A percentile compares a stretch with the other conserved stretches of the same genome.
Conservation (phyloP, 2,329 filamentous ascomycete genomes). For the Botrytis elliptica region DNA sequence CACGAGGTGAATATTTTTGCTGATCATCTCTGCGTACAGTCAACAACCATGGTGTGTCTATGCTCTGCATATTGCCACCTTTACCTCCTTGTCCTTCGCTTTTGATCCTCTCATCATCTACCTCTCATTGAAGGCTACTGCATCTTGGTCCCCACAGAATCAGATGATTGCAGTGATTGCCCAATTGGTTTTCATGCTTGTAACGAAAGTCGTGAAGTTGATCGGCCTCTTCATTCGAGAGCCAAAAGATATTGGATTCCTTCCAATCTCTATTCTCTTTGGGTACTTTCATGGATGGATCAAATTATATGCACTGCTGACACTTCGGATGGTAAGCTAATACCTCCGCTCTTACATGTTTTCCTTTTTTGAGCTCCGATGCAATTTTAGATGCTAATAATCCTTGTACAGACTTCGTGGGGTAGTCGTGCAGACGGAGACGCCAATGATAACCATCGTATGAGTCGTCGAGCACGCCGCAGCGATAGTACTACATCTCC, state of each 20-base stretch:
- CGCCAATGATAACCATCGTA: constrained; percentile 70
- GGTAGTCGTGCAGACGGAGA: constrained; percentile 91
- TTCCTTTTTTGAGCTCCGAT: neutral
- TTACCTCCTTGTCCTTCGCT: constrained; percentile 81
- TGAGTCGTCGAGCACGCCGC: constrained; percentile 37
- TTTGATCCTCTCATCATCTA: constrained; percentile 73
- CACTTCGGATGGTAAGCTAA: constrained; percentile 68
- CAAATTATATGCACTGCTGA: constrained; percentile 84
- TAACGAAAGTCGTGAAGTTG: constrained; percentile 89
- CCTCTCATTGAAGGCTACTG: constrained; percentile 67
- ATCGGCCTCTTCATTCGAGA: constrained; percentile 82
- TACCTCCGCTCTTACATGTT: constrained; percentile 12
- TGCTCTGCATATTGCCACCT: constrained; percentile 86
- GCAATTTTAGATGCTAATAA: constrained; percentile 28
- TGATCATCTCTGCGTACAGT: constrained; percentile 47
- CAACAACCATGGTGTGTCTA: constrained; percentile 93
- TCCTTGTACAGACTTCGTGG: constrained; percentile 74
- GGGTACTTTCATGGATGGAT: constrained; percentile 91
- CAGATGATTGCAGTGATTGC: constrained; percentile 58
- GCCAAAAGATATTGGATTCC: constrained; percentile 74
- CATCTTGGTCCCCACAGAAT: constrained; percentile 54
- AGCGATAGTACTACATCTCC: constrained; percentile 46
- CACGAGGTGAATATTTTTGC: constrained; percentile 16
- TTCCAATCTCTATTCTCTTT: constrained; percentile 85
- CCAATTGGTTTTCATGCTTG: constrained; percentile 74